phyloP scores from a whole-genome alignment of 1,139 yeast species.

The Spencermartinsiella ligniputridi region DNA sequence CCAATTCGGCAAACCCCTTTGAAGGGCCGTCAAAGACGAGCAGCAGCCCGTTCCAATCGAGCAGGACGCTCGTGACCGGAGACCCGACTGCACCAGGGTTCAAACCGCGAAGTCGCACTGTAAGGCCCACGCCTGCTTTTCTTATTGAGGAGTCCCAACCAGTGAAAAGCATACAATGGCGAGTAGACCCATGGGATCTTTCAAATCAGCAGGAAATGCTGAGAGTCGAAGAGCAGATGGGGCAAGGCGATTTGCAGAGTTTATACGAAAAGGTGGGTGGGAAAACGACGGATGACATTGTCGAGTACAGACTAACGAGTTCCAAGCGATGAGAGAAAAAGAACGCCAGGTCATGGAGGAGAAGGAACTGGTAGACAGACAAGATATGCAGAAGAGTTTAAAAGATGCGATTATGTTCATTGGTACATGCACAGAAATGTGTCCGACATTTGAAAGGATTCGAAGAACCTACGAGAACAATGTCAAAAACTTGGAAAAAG shows the following conservation, averaged over 20 bases:
- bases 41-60: background rate
- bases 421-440: constrained; percentile 92
- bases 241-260: constrained; percentile 42
- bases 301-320: constrained; percentile 15
- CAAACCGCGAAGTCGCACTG: background rate
- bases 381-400: constrained; percentile 73
- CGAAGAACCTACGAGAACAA: constrained; percentile 86
- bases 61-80: background rate
- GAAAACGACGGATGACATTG: background rate
- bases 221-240: constrained; percentile 37
- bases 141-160: background rate
- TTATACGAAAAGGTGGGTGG: constrained; percentile 43
- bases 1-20: background rate
- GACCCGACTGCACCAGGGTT: constrained; percentile 4
- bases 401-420: constrained; percentile 82
- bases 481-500: constrained; percentile 74
- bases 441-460: constrained; percentile 89
- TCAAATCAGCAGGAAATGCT: constrained; percentile 48
- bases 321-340: constrained; percentile 67
- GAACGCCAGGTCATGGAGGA: constrained; percentile 81
- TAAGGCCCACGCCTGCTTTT: background rate
- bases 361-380: constrained; percentile 76
- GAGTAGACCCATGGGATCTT: constrained; percentile 46
- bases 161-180: constrained; percentile 2
- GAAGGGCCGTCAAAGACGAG: background rate